phyloP scores from a whole-genome alignment of 2,329 filamentous ascomycete species.

The Nectriaceae sp. region DNA sequence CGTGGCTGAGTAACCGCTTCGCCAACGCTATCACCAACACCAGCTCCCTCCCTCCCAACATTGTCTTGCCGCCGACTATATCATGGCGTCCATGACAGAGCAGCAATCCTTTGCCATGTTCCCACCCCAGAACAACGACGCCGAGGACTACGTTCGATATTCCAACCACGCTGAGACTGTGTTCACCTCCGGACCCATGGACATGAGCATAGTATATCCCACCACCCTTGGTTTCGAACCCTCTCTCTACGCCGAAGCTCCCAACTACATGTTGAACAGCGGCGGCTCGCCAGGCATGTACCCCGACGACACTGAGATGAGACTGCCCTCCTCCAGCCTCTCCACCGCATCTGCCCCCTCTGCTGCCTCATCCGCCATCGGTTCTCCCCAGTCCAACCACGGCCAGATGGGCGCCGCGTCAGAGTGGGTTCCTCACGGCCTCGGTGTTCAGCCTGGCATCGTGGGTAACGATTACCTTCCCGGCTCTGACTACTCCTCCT shows the following conservation, averaged over 20 bases:
- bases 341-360: constrained; percentile 65
- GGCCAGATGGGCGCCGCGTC: constrained; percentile 58
- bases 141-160: constrained; percentile 47
- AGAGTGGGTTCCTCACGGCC: constrained; percentile 57
- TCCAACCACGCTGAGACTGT: constrained; percentile 39
- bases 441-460: constrained; percentile 65
- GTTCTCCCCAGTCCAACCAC: constrained; percentile 66
- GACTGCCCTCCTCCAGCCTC: constrained; percentile 56
- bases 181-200: constrained; percentile 45
- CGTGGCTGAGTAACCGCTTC: constrained; percentile 20
- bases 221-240: constrained; percentile 46
- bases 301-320: constrained; percentile 52
- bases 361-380: constrained; percentile 66
- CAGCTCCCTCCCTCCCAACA: constrained; percentile 4
- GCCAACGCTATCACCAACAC: constrained; percentile 16
- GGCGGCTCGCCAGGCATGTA: constrained; percentile 52
- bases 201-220: constrained; percentile 44
- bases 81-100: constrained; percentile 33
- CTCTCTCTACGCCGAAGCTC: constrained; percentile 49
- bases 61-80: constrained; percentile 13
- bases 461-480: constrained; percentile 58
- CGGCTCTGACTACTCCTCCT: constrained; percentile 55
- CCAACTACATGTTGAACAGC: constrained; percentile 47
- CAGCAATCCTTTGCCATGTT: constrained; percentile 30
- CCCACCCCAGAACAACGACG: constrained; percentile 29